Percentiles rank a stretch among this genome's conserved stretches.
phyloP scores from a whole-genome alignment of 1,284 basidiomycete genomes.

The Macrocybe sp. region DNA sequence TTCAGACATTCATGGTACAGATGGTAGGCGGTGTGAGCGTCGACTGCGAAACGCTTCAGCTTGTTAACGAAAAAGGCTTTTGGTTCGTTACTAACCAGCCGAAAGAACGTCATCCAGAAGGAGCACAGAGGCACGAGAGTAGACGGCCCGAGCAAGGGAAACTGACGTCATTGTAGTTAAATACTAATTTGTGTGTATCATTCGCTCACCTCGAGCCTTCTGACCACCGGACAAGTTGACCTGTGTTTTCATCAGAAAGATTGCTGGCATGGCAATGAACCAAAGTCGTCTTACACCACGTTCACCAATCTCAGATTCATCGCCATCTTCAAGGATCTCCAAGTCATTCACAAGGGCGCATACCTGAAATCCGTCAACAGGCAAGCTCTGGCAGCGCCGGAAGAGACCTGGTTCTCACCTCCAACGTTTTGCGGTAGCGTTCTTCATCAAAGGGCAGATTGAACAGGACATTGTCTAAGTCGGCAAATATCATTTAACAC shows the following conservation, averaged over 20 bases:
- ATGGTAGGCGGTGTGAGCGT: constrained; percentile 86
- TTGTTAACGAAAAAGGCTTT: background rate
- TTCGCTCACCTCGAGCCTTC: constrained; percentile 74
- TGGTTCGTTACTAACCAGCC: constrained; percentile 5
- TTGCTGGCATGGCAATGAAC: background rate
- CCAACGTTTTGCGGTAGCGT: constrained; percentile 75
- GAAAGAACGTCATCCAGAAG: constrained; percentile 89
- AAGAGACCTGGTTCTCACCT: constrained; percentile 20
- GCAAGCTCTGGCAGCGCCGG: too few relatives aligned
- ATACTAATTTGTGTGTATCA: background rate
- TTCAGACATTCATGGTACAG: constrained; percentile 79
- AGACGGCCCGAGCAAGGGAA: constrained; percentile 89
- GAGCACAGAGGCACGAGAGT: constrained; percentile 83
- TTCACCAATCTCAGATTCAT: constrained; percentile 89
- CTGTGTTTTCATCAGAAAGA: constrained; percentile 27
- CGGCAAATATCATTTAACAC: background rate
- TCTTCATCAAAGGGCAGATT: constrained; percentile 76
- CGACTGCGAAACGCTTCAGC: constrained; percentile 40
- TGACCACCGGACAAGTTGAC: constrained; percentile 92
- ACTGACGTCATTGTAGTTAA: constrained; percentile 37
- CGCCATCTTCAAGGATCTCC: constrained; percentile 90
- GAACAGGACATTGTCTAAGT: constrained; percentile 86
- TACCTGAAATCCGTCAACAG: constrained; percentile 19
- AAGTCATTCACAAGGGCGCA: constrained; percentile 67
- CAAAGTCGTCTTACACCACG: constrained; percentile 49